Evolutionary conservation across 331 rosid genomes (phyloP).

Genomic region (Quercus phellos): DNA sequence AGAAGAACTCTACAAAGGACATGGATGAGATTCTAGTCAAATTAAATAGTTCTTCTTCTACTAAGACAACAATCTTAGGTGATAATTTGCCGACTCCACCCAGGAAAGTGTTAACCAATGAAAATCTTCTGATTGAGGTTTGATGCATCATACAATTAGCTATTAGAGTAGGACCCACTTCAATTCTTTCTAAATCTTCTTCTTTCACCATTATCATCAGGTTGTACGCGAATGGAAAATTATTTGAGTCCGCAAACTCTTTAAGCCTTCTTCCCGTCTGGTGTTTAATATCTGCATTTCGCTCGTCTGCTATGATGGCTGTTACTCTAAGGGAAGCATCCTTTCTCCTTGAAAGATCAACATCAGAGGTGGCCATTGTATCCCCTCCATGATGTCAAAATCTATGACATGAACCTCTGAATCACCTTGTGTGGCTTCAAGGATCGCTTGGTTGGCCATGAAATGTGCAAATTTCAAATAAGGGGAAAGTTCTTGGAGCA

Average conservation of each 20-base stretch:
- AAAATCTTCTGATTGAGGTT: constrained; percentile 31
- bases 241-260: constrained; percentile 56
- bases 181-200: constrained; percentile 33
- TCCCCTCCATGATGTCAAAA: no score
- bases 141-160: constrained; percentile 36
- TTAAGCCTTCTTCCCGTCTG: constrained; percentile 53
- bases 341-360: no score
- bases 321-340: constrained; percentile 27
- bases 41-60: constrained; percentile 58
- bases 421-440: constrained; percentile 47
- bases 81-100: constrained; percentile 38
- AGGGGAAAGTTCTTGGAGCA: constrained; percentile 62
- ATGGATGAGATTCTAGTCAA: constrained; percentile 37
- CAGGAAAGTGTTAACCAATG: constrained; percentile 37
- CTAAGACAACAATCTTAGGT: constrained; percentile 54
- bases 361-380: no score
- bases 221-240: constrained; percentile 40
- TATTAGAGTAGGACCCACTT: constrained; percentile 6
- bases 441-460: constrained; percentile 69
- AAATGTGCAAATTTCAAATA: constrained; percentile 61
- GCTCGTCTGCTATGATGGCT: constrained; percentile 35
- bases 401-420: neutral
- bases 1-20: constrained; percentile 66
- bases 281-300: constrained; percentile 25
- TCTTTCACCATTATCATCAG: constrained; percentile 29